A percentile compares a stretch with the other conserved stretches of the same genome.
Evolutionary conservation across 2,329 filamentous ascomycete species (phyloP).

Genomic region (Helotiales sp.): DNA sequence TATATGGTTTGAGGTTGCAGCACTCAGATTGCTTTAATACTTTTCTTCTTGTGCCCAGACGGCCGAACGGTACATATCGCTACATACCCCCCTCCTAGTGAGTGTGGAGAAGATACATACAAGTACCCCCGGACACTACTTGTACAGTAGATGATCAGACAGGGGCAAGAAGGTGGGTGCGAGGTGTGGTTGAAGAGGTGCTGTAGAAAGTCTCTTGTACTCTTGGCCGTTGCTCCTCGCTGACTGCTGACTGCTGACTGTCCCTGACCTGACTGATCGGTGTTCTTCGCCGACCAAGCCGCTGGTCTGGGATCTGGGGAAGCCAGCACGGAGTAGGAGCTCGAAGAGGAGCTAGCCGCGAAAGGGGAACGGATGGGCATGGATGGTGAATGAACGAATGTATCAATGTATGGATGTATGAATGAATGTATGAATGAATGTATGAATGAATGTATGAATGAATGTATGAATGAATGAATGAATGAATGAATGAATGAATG

Average conservation of each 20-base stretch:
- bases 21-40: slow-evolving; percentile 25
- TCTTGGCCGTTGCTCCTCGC: not conserved
- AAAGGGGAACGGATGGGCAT: slow-evolving; percentile 8
- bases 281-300: slow-evolving; percentile 23
- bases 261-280: slow-evolving; percentile 14
- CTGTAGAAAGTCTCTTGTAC: slow-evolving; percentile 11
- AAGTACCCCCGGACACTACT: not conserved
- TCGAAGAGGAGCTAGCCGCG: slow-evolving; percentile 1
- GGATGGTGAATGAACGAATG: not conserved
- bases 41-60: slow-evolving; percentile 10
- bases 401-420: too few relatives aligned
- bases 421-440: too few relatives aligned
- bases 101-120: slow-evolving; percentile 20
- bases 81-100: slow-evolving; percentile 17
- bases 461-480: too few relatives aligned
- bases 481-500: too few relatives aligned
- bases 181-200: slow-evolving; percentile 4
- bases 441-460: too few relatives aligned
- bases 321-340: slow-evolving; percentile 2
- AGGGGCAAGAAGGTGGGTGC: slow-evolving; percentile 15
- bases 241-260: too few relatives aligned
- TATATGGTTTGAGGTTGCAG: slow-evolving; percentile 6
- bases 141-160: slow-evolving; percentile 13
- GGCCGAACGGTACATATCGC: slow-evolving; percentile 21
- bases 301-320: slow-evolving; percentile 18